Percentiles rank a stretch among this genome's conserved stretches.
phyloP scores from a whole-genome alignment of 1,139 yeast species.

The Tardiomyces digboiensis region DNA sequence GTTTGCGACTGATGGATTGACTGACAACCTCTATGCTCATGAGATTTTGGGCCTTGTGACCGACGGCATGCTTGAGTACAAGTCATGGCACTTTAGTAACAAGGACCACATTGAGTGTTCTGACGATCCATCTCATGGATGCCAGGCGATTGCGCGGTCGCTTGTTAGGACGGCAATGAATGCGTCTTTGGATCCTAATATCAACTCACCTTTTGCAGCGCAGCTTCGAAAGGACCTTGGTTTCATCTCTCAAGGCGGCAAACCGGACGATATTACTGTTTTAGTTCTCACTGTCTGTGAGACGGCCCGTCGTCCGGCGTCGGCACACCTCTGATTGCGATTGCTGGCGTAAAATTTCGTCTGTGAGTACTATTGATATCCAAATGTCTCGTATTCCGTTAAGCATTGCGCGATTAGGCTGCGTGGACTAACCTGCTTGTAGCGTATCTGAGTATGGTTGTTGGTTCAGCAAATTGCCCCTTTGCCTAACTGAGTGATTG shows the following conservation, averaged over 20 bases:
- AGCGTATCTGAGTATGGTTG: too few species aligned
- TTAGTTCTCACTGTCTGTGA: conserved; percentile 42
- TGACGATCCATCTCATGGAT: conserved; percentile 14
- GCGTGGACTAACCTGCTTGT: too few species aligned
- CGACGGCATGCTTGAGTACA: conserved; percentile 17
- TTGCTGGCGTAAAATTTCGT: too few species aligned
- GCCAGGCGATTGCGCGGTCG: conserved; percentile 37
- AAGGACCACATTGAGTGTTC: conserved; percentile 7
- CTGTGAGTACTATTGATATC: too few species aligned
- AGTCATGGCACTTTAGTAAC: conserved; percentile 10
- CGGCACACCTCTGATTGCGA: too few species aligned
- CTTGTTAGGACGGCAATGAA: conserved; percentile 62
- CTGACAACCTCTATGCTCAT: conserved; percentile 69
- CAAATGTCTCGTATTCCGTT: too few species aligned
- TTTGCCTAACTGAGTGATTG: too few species aligned
- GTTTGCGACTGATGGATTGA: conserved; percentile 90
- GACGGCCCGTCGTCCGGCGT: too few species aligned
- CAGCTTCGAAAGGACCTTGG: conserved; percentile 45
- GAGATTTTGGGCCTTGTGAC: conserved; percentile 50
- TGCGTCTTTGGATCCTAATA: conserved; percentile 61
- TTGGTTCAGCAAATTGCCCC: too few species aligned
- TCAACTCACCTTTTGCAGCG: conserved; percentile 82
- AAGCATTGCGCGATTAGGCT: too few species aligned
- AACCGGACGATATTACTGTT: conserved; percentile 89
- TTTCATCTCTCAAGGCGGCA: conserved; percentile 81